These are phyloP conservation scores for Plantago elongata DNA, from an alignment of 257 asterid genomes.

Conservation along the genomic window DNA sequence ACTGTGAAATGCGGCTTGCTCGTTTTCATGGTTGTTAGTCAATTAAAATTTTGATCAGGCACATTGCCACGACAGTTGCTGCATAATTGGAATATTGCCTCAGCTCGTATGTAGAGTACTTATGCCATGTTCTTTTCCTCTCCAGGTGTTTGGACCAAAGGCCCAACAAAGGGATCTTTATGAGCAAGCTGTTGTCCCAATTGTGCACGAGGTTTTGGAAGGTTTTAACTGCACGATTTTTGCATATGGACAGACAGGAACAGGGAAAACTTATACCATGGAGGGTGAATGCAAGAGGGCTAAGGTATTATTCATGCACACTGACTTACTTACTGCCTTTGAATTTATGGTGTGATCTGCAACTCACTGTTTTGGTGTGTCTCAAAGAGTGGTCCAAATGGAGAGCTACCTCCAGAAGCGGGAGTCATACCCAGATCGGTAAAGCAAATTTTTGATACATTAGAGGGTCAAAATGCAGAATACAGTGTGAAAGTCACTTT, in stretches of 20 bases:
- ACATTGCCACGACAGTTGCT: not conserved
- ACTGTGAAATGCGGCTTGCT: no score
- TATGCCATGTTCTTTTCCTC: not conserved
- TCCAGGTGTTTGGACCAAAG: conserved; percentile 80
- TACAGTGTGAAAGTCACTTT: conserved; percentile 86
- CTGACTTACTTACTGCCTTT: not conserved
- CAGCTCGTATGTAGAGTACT: not conserved
- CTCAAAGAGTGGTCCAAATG: conserved; percentile 58
- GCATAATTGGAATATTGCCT: not conserved
- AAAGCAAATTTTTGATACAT: conserved; percentile 72
- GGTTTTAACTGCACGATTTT: conserved; percentile 88
- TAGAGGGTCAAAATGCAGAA: conserved; percentile 81
- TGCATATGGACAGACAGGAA: conserved; percentile 93
- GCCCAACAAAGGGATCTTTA: conserved; percentile 76
- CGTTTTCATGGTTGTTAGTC: no score
- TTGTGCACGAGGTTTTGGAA: conserved; percentile 77
- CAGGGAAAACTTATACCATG: conserved; percentile 89
- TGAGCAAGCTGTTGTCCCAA: conserved; percentile 76
- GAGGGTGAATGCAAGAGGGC: conserved; percentile 85
- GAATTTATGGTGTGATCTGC: not conserved
- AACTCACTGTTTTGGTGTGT: conserved; percentile 4
- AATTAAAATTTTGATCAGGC: not conserved
- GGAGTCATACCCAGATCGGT: conserved; percentile 87
- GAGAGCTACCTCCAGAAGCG: conserved; percentile 78
- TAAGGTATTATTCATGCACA: conserved; percentile 40